A percentile compares a stretch with the other conserved stretches of the same genome.
Evolutionary conservation across 805 yeast species (phyloP).

Genomic region (Wickerhamomyces bisporus): DNA sequence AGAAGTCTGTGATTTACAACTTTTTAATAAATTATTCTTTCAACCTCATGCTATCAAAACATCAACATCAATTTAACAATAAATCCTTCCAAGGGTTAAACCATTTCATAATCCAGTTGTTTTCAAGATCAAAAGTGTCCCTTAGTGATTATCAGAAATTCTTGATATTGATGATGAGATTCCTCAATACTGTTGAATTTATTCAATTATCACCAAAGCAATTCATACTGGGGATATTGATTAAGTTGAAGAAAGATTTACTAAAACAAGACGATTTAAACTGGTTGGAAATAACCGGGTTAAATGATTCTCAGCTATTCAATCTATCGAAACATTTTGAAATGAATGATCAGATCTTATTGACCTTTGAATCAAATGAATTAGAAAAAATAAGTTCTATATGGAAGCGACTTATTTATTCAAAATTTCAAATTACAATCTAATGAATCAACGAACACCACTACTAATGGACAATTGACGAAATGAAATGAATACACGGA

Average conservation of each 20-base stretch:
- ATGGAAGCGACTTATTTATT: background rate
- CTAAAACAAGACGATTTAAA: too few relatives aligned
- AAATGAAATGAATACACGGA: too few relatives aligned
- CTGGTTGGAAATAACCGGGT: too few relatives aligned
- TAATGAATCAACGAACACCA: too few relatives aligned
- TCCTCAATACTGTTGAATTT: background rate
- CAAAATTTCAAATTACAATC: background rate
- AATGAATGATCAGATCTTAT: background rate
- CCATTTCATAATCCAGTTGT: background rate
- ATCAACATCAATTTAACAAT: slow-evolving; percentile 1
- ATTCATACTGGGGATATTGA: background rate
- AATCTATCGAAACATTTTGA: background rate
- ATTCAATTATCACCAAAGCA: slow-evolving; percentile 1
- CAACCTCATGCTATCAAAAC: slow-evolving; percentile 3
- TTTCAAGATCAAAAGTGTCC: background rate
- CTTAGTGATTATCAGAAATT: slow-evolving; percentile 1
- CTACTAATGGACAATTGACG: background rate
- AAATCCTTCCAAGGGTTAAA: background rate
- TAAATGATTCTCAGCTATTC: too few relatives aligned
- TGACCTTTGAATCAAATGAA: background rate
- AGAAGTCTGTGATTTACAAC: slow-evolving; percentile 1
- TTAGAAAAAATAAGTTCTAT: background rate
- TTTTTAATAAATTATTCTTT: slow-evolving; percentile 5
- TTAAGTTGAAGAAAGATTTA: background rate
- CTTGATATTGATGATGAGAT: slow-evolving; percentile 2